Evolutionary conservation across 177 flowering plant species (phyloP), one percentile per base, ranked within the genome.

Genomic region (Vitis hybrid): DNA sequence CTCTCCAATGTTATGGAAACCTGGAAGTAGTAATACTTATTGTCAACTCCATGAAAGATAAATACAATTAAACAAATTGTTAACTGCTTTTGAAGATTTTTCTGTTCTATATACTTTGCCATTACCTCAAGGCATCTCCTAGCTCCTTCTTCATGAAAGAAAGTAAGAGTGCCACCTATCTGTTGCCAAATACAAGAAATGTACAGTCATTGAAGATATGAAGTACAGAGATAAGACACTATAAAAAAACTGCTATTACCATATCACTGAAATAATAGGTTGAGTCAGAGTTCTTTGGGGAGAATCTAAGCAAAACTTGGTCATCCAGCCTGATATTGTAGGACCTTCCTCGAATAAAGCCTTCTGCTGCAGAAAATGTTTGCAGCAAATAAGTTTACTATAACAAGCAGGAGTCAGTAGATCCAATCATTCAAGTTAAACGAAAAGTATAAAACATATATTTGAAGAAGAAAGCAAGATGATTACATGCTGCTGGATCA

Each of bases 111-210:
- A 60, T 60, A 2, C 50, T 15, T 63, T 29, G 31, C 15, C 61
- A 48, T 74, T 80, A 95, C 99, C 97, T 95, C 99, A 73, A 95
- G 94, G 87, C 98, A 93, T 79, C 94, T 87, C 83, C 93, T 85
- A 59, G 89, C 69, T 70, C 93, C 93, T 75, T 86, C 93, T 82
- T 88, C 97, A 74, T 91, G 97, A 73, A 91, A 89, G 82, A 95
- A 93, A 50, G 93, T 91, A 70, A 95, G 93, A 74, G 99, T 91
- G 55, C 99, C 99, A 82, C 99, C 99, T 61, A 95, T 90, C 99
- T 92, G 87, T 72, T 19, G 58, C 18, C 61, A 68, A 64, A 45
- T 39, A 1, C 45, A 39, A 39, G 45, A 39, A 39, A 39, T 39
- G 45, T 5, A 61, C 52, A 74, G 15, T 22, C 60, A 22, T 26